These are phyloP conservation scores for Didymella arachidicola DNA, from an alignment of 2,329 filamentous ascomycete species.

Conservation along the genomic window DNA sequence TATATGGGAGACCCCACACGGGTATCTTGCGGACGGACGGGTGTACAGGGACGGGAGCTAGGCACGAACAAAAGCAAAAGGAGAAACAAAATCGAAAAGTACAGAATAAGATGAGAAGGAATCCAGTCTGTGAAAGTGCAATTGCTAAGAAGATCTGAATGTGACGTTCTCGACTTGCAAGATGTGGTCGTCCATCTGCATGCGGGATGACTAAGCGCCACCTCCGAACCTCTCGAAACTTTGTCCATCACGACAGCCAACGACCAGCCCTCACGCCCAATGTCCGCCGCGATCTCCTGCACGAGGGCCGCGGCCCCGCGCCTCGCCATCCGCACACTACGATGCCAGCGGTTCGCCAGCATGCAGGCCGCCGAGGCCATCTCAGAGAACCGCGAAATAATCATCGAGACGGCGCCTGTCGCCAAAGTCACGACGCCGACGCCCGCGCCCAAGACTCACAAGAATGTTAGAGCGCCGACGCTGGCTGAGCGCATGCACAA, in stretches of 20 bases:
- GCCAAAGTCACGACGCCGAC: conserved; percentile 6
- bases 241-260: conserved; percentile 26
- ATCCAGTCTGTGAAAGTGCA: neutral
- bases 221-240: conserved; percentile 30
- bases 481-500: conserved; percentile 31
- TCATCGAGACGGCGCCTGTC: conserved; percentile 18
- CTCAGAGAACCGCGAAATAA: conserved; percentile 16
- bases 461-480: conserved; percentile 10
- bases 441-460: neutral
- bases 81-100: conserved; percentile 5
- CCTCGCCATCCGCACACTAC: conserved; percentile 25
- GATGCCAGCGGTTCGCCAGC: conserved; percentile 32
- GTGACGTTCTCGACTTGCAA: neutral
- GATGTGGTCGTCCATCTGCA: neutral
- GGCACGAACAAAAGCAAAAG: conserved; percentile 5
- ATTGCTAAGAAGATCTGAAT: neutral
- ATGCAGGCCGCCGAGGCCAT: conserved; percentile 27
- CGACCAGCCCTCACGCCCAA: conserved; percentile 47
- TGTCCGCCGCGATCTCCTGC: conserved; percentile 65
- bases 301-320: conserved; percentile 62
- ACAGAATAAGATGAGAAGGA: neutral
- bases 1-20: conserved; percentile 1
- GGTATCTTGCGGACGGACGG: neutral
- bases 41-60: neutral
- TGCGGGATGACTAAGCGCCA: conserved; percentile 16